Conservation (phyloP, 2,329 filamentous ascomycete genomes). For the Cadophora luteo-olivacea region DNA sequence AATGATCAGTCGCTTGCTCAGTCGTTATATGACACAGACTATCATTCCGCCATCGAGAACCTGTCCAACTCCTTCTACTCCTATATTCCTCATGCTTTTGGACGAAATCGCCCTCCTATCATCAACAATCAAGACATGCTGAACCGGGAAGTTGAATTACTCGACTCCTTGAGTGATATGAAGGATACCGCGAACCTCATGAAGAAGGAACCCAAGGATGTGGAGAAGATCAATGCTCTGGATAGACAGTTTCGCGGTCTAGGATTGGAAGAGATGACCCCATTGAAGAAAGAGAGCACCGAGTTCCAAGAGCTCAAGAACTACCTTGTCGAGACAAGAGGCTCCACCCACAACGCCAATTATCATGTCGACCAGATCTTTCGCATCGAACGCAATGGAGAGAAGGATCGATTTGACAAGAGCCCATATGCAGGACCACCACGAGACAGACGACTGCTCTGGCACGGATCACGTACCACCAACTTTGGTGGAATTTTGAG, state of each 20-base stretch:
- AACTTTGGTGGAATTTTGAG: conserved; percentile 89
- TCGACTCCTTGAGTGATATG: conserved; percentile 85
- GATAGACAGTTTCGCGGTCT: conserved; percentile 77
- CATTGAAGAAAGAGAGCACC: conserved; percentile 41
- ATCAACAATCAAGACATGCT: conserved; percentile 63
- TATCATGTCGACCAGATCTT: conserved; percentile 79
- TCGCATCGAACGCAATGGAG: conserved; percentile 78
- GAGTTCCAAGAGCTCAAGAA: conserved; percentile 71
- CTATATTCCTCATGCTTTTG: conserved; percentile 82
- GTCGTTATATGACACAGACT: conserved; percentile 50
- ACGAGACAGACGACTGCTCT: conserved; percentile 74
- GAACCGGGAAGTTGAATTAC: conserved; percentile 78
- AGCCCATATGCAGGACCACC: conserved; percentile 55
- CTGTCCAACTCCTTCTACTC: conserved; percentile 83
- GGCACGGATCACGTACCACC: conserved; percentile 84
- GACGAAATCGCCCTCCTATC: conserved; percentile 73
- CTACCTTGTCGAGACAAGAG: conserved; percentile 73
- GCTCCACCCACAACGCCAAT: conserved; percentile 66
- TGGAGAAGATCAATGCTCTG: conserved; percentile 64
- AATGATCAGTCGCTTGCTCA: conserved; percentile 56
- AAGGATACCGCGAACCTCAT: conserved; percentile 81
- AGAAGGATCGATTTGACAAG: conserved; percentile 70
- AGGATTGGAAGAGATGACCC: conserved; percentile 77
- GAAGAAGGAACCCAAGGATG: conserved; percentile 63
- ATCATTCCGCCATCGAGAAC: conserved; percentile 57